phyloP scores from a whole-genome alignment of 768 basidiomycete species.

The Chiua virens region DNA sequence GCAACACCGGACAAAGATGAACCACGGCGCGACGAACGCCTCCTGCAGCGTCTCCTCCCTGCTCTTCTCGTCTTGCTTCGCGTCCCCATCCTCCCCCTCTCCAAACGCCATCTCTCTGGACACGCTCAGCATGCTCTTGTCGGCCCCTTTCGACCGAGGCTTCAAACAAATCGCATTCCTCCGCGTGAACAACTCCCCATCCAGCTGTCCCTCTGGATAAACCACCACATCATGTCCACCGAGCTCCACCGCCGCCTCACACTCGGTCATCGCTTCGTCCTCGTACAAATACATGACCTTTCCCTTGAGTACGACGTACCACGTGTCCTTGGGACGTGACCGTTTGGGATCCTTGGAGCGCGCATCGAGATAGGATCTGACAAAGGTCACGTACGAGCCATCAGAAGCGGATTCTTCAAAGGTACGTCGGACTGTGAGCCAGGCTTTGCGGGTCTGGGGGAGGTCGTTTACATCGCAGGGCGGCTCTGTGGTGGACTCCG shows the following conservation, averaged over 20 bases:
- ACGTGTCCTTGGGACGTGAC: constrained; percentile 87
- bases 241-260: constrained; percentile 87
- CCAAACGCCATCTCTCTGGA: constrained; percentile 51
- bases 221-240: constrained; percentile 74
- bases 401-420: constrained; percentile 68
- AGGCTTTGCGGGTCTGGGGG: constrained; percentile 70
- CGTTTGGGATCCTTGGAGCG: constrained; percentile 83
- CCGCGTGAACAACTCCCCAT: constrained; percentile 90
- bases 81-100: constrained; percentile 21
- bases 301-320: constrained; percentile 91
- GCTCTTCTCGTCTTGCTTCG: constrained; percentile 39
- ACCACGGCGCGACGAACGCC: constrained; percentile 74
- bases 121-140: constrained; percentile 45
- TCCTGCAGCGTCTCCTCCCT: constrained; percentile 46
- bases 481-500: constrained; percentile 22
- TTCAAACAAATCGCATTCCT: constrained; percentile 83
- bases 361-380: constrained; percentile 77
- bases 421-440: constrained; percentile 80
- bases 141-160: constrained; percentile 42
- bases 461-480: constrained; percentile 47
- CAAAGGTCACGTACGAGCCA: constrained; percentile 73
- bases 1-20: constrained; percentile 86
- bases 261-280: constrained; percentile 87
- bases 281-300: constrained; percentile 92
- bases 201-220: constrained; percentile 70